These are phyloP conservation scores for Xylariaceae sp. DNA, from an alignment of 2,329 filamentous ascomycete species.

Conservation along the genomic window DNA sequence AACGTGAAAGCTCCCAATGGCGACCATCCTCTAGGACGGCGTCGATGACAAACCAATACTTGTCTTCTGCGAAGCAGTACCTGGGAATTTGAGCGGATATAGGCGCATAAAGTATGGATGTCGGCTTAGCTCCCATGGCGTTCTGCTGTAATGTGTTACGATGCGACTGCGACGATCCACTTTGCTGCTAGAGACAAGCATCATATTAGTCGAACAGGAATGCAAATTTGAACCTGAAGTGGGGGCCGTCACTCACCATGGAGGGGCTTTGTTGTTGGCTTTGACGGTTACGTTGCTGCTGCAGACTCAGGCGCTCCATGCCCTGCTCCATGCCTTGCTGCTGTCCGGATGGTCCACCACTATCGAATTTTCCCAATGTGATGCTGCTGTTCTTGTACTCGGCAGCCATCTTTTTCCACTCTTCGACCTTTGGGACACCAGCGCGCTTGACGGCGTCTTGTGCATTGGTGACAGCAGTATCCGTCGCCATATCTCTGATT, in stretches of 20 bases:
- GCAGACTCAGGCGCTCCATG: slow-evolving; percentile 75
- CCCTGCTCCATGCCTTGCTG: slow-evolving; percentile 55
- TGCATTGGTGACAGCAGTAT: slow-evolving; percentile 73
- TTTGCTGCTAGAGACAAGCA: slow-evolving; percentile 25
- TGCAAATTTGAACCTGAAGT: not conserved
- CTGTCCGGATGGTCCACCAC: slow-evolving; percentile 37
- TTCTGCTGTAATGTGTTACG: slow-evolving; percentile 38
- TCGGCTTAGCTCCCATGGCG: slow-evolving; percentile 36
- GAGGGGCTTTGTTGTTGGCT: slow-evolving; percentile 39
- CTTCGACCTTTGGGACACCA: slow-evolving; percentile 89
- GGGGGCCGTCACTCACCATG: slow-evolving; percentile 21
- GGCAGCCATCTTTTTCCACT: slow-evolving; percentile 99
- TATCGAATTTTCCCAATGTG: slow-evolving; percentile 83
- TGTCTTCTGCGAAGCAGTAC: slow-evolving; percentile 94
- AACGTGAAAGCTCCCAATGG: slow-evolving; percentile 87
- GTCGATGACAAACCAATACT: slow-evolving; percentile 98
- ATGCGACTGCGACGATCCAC: slow-evolving; percentile 36
- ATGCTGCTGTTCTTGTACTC: slow-evolving; percentile 99
- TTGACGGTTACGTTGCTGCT: slow-evolving; percentile 42
- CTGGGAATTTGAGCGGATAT: slow-evolving; percentile 79
- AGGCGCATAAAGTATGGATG: slow-evolving; percentile 63
- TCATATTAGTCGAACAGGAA: slow-evolving; percentile 18
- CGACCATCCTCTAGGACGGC: slow-evolving; percentile 83
- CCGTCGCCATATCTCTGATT: slow-evolving; percentile 87
- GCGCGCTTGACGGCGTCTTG: slow-evolving; percentile 80